Base-by-base conservation (phyloP, 78 protist species). In the Creolimax fragrantissima region DNA sequence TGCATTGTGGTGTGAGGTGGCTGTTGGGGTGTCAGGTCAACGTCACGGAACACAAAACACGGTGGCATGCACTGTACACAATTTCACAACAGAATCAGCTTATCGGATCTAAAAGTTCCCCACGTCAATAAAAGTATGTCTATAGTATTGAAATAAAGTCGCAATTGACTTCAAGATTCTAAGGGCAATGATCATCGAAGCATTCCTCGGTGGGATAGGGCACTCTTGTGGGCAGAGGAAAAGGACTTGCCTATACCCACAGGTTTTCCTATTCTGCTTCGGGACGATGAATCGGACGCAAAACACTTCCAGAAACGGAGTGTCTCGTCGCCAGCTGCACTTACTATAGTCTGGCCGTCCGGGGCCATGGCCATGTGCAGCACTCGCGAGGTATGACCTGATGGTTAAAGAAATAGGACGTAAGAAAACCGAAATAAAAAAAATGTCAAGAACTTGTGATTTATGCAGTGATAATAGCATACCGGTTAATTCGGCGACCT, bases 271-370 rank as follows among this genome's bases (percentile, higher is more conserved):
- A 58, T 32, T 24, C 74, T 17, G 24, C 39, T 32, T 17, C 74
- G 74, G 39, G 74, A 58, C 74, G 74, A 58, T 0, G 74, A 58
- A 7, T 90, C 92, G 32, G 74, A 32, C 3, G 91, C 93, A n/a
- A 96, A 98, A 93, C 98, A 95, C 85, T 95, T 90, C 99, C 99
- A 99, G 96, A 99, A 97, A 84, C 99, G 97, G 35, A 99, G 94
- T n/a, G 99, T 96, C 96, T 99, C 99, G 90, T 99, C 99, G 66
- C 97, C 98, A 11, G 99, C 97, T 32, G 97, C 99, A 24, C 99
- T 91, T 44, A 92, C 97, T 3, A 99, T 96, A 3, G 95, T 96
- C 43, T 88, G 93, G 83, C 99, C 99, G 91, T 98, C 99, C n/a
- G 99, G 99, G n/a, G 96, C 89, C 86, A 93, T 58, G n/a, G 99